Base-by-base conservation (phyloP, 2,329 filamentous ascomycete genomes). In the Cladophialophora immunda region DNA sequence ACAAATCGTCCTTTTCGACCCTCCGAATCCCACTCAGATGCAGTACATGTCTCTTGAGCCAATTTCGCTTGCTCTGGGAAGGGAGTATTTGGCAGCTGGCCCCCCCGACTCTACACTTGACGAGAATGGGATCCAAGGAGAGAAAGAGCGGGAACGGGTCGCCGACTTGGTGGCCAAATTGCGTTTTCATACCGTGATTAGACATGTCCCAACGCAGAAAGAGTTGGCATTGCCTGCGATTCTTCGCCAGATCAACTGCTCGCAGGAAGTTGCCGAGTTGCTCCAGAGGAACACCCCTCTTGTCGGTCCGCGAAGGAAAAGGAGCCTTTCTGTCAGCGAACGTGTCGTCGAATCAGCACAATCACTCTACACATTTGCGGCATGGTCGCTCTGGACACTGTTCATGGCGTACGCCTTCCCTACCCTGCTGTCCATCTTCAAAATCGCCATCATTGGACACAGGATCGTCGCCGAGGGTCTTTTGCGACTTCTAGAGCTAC, bases 171-270 rank as follows among this genome's bases (percentile, higher is more conserved):
- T 95, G 4, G 89, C 97, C 72, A 98, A 98, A 79, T 81, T 98
- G 57, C 93, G 91, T 75, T 85, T 93, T 70, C 96, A 99, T 78
- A 94, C 91, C 1, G 93, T 99, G 4, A 83, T 92, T 62, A 89
- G 89, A 71, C 92, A 92, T 75, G 81, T 87, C 2, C 87, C 90
- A 2, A 95, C 94, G 1, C 87, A 89, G 67, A 94, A 97, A 74
- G 95, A 99, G 77, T 86, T 88, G 68, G 90, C 92, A 1, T 82
- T 99, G 32, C 86, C 90, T 4, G 88, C 88, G 64, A 94, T 98
- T 66, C 87, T 97, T 71, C 93, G 94, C 73, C 94, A 98, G 80
- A 91, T 98, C 77, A 99, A 99, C 75, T 99, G 95, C 85, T 93
- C 94, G 0, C 93, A 90, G 82, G 96, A 99, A 78, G 85, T 99